phyloP scores from a whole-genome alignment of 2,329 filamentous ascomycete species.

The Aspergillus pseudotamarii region DNA sequence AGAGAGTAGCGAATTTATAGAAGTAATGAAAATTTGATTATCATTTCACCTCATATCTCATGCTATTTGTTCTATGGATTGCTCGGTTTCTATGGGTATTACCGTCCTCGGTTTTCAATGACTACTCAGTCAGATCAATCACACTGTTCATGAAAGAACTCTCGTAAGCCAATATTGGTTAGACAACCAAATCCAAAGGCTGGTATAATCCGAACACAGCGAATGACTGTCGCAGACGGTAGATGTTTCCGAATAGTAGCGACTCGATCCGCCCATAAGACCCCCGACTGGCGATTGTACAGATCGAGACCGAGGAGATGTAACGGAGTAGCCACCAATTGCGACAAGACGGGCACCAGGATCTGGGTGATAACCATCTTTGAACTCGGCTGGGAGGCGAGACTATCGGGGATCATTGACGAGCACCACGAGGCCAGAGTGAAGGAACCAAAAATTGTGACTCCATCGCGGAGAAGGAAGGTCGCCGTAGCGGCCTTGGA shows the following conservation, averaged over 20 bases:
- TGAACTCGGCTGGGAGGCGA: constrained; percentile 23
- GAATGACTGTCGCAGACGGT: constrained; percentile 65
- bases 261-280: constrained; percentile 53
- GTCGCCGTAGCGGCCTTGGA: constrained; percentile 46
- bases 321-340: constrained; percentile 76
- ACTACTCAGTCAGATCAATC: not conserved
- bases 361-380: constrained; percentile 63
- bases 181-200: constrained; percentile 86
- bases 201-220: constrained; percentile 80
- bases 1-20: not conserved
- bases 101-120: too few relatives aligned
- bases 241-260: constrained; percentile 69
- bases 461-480: constrained; percentile 76
- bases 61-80: not conserved
- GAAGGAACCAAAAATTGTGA: constrained; percentile 71
- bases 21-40: not conserved
- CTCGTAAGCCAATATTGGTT: constrained; percentile 61
- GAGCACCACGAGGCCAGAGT: constrained; percentile 29
- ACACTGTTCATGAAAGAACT: constrained; percentile 19
- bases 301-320: constrained; percentile 84
- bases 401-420: constrained; percentile 24
- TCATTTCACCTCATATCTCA: not conserved
- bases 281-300: constrained; percentile 2
- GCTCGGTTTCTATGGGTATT: not conserved
- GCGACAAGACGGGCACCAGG: constrained; percentile 72